A percentile compares a stretch with the other conserved stretches of the same genome.
Conservation (phyloP, 345 rosid genomes). For the Pistacia atlantica region DNA sequence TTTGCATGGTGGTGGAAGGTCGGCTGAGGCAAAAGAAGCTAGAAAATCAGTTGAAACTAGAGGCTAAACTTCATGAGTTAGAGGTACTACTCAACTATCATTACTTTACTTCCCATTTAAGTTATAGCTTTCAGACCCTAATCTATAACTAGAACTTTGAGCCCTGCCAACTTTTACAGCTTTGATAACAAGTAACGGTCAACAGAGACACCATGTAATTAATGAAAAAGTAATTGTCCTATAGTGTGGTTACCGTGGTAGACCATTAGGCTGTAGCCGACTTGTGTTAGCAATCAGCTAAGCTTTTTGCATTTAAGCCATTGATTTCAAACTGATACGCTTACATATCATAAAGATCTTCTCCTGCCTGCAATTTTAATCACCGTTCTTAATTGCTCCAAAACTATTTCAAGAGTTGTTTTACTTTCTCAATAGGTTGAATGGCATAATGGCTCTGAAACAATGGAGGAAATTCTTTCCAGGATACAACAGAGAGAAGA, state of each 20-base stretch:
- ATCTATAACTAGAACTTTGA: not conserved
- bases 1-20: slow-evolving; percentile 75
- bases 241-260: too few relatives aligned
- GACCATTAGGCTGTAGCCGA: not conserved
- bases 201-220: not conserved
- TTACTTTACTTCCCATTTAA: not conserved
- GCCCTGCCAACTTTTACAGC: not conserved
- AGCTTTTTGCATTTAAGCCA: not conserved
- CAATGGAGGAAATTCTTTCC: slow-evolving; percentile 78
- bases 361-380: too few relatives aligned
- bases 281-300: not conserved
- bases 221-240: too few relatives aligned
- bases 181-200: not conserved
- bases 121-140: not conserved
- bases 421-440: slow-evolving; percentile 48
- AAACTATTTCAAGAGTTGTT: not conserved
- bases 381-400: not conserved
- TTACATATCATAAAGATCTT: too few relatives aligned
- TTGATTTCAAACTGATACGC: too few relatives aligned
- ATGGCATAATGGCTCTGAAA: slow-evolving; percentile 77
- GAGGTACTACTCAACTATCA: slow-evolving; percentile 39
- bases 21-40: slow-evolving; percentile 62
- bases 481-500: slow-evolving; percentile 82
- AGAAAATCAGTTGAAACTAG: slow-evolving; percentile 75
- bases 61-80: slow-evolving; percentile 66